Conservation (phyloP, 768 basidiomycete species). For the Hygrophorus russula region DNA sequence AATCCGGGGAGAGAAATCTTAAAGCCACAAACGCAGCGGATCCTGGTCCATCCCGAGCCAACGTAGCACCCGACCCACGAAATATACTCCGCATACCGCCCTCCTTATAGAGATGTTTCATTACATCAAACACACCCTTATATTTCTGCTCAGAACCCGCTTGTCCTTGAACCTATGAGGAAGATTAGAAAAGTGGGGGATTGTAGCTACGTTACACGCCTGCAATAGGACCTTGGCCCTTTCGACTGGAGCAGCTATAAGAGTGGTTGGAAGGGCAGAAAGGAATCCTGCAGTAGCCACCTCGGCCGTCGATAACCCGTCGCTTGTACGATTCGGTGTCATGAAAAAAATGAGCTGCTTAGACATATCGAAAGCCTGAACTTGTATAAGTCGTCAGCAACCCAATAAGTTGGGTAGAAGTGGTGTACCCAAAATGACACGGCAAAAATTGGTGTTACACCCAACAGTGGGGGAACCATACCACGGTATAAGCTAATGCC, state of each 20-base stretch:
- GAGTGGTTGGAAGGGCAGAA: constrained; percentile 84
- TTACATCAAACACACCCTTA: constrained; percentile 85
- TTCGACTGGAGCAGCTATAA: constrained; percentile 93
- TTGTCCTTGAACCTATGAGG: constrained; percentile 79
- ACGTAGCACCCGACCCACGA: constrained; percentile 86
- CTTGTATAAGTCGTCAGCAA: constrained; percentile 1
- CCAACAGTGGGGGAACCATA: constrained; percentile 86
- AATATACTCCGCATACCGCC: constrained; percentile 89
- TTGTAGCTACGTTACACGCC: constrained; percentile 25
- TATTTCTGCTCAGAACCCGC: constrained; percentile 62
- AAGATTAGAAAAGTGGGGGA: constrained; percentile 7
- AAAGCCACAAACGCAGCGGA: constrained; percentile 72
- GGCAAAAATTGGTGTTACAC: constrained; percentile 97
- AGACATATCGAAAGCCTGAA: constrained; percentile 79
- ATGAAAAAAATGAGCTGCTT: constrained; percentile 71
- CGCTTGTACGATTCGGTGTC: constrained; percentile 68
- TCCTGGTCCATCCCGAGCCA: constrained; percentile 92
- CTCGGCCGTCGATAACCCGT: constrained; percentile 59
- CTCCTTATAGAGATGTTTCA: constrained; percentile 84
- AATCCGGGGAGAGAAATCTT: constrained; percentile 1
- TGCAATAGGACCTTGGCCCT: constrained; percentile 94
- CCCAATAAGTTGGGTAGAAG: constrained; percentile 13
- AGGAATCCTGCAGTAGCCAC: constrained; percentile 90
- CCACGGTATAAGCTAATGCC: constrained; percentile 73
- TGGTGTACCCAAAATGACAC: constrained; percentile 85